Base-by-base conservation (phyloP, 2,329 filamentous ascomycete genomes). In the Ophiostoma populinum region DNA sequence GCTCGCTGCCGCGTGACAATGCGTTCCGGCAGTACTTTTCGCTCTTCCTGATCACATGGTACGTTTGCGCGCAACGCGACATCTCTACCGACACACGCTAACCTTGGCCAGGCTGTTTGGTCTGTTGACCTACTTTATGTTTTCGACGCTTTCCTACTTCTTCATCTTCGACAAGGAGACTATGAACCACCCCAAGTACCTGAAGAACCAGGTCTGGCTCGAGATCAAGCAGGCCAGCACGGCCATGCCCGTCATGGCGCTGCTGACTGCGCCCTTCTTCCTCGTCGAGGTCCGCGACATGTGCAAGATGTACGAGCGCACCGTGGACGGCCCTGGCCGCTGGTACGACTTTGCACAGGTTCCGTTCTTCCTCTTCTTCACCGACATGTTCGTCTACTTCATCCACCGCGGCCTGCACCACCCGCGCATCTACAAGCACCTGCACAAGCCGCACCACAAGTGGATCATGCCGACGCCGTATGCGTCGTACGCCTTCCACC, bases 401-500 rank as follows among this genome's bases (percentile, higher is more conserved):
- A 87, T 92, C 49, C 85, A 92, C 62, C 78, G 85, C 38, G 78
- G 71, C 38, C 67, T 92, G 42, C 85, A 93, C 58, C 76, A 85
- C 56, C 80, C 80, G 12, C 51, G 61, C 31, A 53, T 90, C 46
- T 95, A 95, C 70, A 92, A 86, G 63, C 64, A 65, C 45, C 67
- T 94, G 33, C 87, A 95, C 70, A 95, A 95, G 71, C 78, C 85
- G 45, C 87, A 95, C 59, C 87, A 95, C 74, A 94, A 93, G 64
- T 95, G 87, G 87, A 94, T 95, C 58, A 92, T 94, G 82, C 87
- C 87, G 3, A 92, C 83, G 3, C 87, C 87, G 1, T 94, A 73
- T 54, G 86, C 87, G 27, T 85, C 78, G 47, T 80, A 93, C 52
- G 87, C 87, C 39, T 95, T 95, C 69, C 85, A 95, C 62, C 86